Evolutionary conservation across 2,329 filamentous ascomycete species (phyloP).

Genomic region (Nemania abortiva): DNA sequence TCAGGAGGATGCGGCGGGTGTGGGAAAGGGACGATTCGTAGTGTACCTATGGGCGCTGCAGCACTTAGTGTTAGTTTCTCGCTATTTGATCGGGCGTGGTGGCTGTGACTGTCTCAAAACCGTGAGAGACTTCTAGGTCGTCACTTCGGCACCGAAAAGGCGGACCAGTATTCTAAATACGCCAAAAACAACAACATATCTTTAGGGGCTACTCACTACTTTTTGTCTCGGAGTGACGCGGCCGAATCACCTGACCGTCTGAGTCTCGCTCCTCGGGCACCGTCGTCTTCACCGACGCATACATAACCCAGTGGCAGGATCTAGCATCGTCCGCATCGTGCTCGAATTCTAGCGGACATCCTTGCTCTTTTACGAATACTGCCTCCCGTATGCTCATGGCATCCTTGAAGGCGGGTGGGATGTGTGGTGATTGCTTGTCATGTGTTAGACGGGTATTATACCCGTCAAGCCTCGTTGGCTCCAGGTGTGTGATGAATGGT

Average conservation of each 20-base stretch:
- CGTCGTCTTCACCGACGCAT: conserved; percentile 69
- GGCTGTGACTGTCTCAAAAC: not conserved
- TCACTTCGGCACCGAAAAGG: not conserved
- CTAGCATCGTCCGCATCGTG: conserved; percentile 83
- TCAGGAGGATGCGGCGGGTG: conserved; percentile 72
- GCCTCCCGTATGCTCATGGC: conserved; percentile 71
- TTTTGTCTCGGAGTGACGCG: conserved; percentile 59
- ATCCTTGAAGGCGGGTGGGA: conserved; percentile 70
- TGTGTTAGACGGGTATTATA: conserved; percentile 58
- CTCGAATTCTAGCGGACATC: conserved; percentile 73
- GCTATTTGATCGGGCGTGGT: not conserved
- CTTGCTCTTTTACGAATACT: conserved; percentile 73
- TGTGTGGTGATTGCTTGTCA: conserved; percentile 58
- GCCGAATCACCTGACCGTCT: conserved; percentile 55
- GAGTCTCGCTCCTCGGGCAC: conserved; percentile 60
- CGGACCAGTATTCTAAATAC: not conserved
- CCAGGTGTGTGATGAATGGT: conserved; percentile 62
- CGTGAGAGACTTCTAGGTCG: not conserved
- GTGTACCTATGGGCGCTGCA: conserved; percentile 73
- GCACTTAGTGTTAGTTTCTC: not conserved
- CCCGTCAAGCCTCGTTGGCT: conserved; percentile 62
- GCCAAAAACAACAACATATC: not conserved
- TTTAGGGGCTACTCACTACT: conserved; percentile 42
- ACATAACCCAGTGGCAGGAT: conserved; percentile 90
- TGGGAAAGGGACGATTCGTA: conserved; percentile 85